A percentile compares a stretch with the other conserved stretches of the same genome.
Conservation (phyloP, 768 basidiomycete genomes). For the Mycena latifolia region DNA sequence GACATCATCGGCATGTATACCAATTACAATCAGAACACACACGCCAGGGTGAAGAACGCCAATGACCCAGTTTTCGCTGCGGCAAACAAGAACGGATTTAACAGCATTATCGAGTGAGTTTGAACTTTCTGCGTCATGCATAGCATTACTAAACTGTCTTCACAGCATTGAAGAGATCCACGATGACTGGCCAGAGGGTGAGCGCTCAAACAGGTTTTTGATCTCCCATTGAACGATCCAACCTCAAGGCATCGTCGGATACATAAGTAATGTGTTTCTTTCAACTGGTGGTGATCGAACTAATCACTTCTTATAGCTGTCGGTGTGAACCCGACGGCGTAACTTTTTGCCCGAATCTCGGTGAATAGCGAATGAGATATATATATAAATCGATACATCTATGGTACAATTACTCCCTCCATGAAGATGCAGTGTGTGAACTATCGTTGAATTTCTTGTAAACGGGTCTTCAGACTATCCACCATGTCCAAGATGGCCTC, state of each 20-base stretch:
- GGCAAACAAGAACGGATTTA: constrained; percentile 42
- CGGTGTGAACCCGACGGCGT: too few species aligned
- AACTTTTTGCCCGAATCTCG: not conserved
- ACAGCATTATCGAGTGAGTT: constrained; percentile 44
- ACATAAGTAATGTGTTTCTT: too few species aligned
- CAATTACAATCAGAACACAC: constrained; percentile 47
- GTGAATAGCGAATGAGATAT: not conserved
- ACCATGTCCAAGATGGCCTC: not conserved
- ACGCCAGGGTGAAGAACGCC: constrained; percentile 41
- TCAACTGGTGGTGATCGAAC: too few species aligned
- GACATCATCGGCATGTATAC: constrained; percentile 43
- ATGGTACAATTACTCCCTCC: not conserved
- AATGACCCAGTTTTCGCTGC: constrained; percentile 45
- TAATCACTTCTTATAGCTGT: too few species aligned
- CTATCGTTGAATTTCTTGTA: not conserved
- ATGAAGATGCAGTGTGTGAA: not conserved
- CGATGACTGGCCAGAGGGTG: constrained; percentile 48
- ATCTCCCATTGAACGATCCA: too few species aligned
- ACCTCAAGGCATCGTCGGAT: too few species aligned
- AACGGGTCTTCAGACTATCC: constrained; percentile 10
- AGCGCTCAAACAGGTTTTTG: not conserved
- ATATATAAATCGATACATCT: not conserved
- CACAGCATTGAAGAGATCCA: constrained; percentile 41
- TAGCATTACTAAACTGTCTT: not conserved
- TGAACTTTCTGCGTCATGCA: not conserved